Evolutionary conservation across 1,284 basidiomycete species (phyloP).

Genomic region (Ustanciosporium gigantosporum): DNA sequence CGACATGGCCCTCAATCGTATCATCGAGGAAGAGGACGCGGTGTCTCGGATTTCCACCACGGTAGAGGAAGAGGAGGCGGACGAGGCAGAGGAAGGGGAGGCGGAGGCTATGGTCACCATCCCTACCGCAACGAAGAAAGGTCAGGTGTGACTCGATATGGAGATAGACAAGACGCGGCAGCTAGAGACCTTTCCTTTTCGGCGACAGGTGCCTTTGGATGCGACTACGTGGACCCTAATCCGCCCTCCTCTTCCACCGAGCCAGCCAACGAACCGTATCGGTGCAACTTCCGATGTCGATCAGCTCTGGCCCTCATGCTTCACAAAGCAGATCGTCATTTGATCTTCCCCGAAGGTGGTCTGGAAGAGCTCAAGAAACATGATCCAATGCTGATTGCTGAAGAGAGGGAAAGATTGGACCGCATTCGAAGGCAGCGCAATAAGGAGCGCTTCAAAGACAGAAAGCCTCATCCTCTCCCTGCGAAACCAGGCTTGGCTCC

Average conservation of each 20-base stretch:
- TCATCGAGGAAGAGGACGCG: slow-evolving; percentile 2
- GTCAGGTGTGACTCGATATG: slow-evolving; percentile 30
- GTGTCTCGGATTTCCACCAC: slow-evolving; percentile 3
- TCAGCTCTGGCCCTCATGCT: slow-evolving; percentile 44
- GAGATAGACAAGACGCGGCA: slow-evolving; percentile 1
- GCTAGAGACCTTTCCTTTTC: background rate
- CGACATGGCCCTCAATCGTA: too few relatives aligned
- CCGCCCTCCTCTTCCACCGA: slow-evolving; percentile 12
- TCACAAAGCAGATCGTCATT: slow-evolving; percentile 56
- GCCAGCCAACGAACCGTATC: slow-evolving; percentile 3
- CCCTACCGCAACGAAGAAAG: slow-evolving; percentile 17
- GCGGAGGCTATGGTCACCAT: background rate
- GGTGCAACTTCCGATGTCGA: slow-evolving; percentile 27
- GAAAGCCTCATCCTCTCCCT: slow-evolving; percentile 12
- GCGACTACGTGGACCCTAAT: slow-evolving; percentile 27
- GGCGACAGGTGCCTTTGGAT: slow-evolving; percentile 12
- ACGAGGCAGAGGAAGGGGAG: slow-evolving; percentile 2
- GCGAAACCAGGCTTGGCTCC: slow-evolving; percentile 1
- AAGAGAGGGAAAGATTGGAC: slow-evolving; percentile 45
- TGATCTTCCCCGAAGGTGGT: slow-evolving; percentile 55
- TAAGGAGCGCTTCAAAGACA: slow-evolving; percentile 2
- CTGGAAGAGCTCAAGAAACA: slow-evolving; percentile 43
- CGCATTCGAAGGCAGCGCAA: slow-evolving; percentile 18
- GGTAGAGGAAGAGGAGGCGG: slow-evolving; percentile 11
- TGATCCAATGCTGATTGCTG: slow-evolving; percentile 52